Evolutionary conservation across 495 filamentous ascomycete species (phyloP).

Genomic region (Clavariopsis aquatica): DNA sequence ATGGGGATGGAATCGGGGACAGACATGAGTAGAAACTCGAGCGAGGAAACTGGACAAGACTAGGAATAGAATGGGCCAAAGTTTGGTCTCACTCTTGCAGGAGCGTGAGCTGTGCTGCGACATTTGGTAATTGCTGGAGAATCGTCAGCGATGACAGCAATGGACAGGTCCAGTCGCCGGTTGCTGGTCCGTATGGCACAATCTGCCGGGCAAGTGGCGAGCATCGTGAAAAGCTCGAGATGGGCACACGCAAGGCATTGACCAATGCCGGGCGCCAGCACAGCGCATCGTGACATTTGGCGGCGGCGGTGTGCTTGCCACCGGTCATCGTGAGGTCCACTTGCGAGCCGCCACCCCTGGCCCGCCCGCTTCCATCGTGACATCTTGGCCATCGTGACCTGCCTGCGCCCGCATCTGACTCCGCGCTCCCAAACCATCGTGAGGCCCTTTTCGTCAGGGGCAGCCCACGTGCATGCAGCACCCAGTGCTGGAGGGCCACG

Average conservation of each 20-base stretch:
- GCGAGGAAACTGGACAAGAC: background rate
- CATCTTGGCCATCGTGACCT: slow-evolving; percentile 17
- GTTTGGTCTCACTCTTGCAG: background rate
- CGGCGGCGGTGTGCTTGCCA: slow-evolving; percentile 6
- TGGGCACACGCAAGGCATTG: background rate
- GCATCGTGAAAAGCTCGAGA: slow-evolving; percentile 17
- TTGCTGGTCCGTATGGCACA: background rate
- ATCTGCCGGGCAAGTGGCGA: slow-evolving; percentile 12
- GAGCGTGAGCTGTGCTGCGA: too few species aligned
- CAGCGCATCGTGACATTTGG: slow-evolving; percentile 23
- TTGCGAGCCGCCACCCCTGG: slow-evolving; percentile 1
- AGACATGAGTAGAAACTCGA: background rate
- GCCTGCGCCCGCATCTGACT: slow-evolving; percentile 23
- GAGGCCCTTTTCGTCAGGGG: slow-evolving; percentile 9
- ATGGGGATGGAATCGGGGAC: slow-evolving; percentile 10
- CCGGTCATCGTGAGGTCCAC: background rate
- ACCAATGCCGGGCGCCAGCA: background rate
- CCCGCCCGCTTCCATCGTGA: slow-evolving; percentile 8
- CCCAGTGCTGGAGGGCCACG: slow-evolving; percentile 29
- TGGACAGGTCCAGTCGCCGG: background rate
- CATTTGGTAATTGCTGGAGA: background rate
- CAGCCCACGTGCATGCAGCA: slow-evolving; percentile 20
- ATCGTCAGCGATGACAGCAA: background rate
- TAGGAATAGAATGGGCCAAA: background rate
- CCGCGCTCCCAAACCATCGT: slow-evolving; percentile 2